Conservation (phyloP, 2,329 filamentous ascomycete genomes). For the Fusarium anthophilum region DNA sequence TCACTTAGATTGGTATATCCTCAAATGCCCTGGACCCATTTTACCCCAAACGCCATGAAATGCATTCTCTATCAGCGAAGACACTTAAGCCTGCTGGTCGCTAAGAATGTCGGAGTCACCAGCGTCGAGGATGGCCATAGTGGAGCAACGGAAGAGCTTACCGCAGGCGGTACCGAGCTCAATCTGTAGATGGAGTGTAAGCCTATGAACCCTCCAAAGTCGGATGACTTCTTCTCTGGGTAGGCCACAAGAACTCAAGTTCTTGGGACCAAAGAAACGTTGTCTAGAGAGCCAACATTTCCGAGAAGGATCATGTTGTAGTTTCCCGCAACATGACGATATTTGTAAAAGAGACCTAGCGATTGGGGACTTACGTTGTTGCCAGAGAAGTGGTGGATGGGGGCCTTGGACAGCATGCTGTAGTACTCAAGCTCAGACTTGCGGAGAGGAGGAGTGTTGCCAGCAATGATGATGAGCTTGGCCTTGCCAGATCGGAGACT, state of each 20-base stretch:
- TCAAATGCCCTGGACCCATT: slow-evolving; percentile 48
- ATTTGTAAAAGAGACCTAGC: slow-evolving; percentile 35
- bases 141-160: slow-evolving; percentile 98
- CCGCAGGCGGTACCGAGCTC: slow-evolving; percentile 98
- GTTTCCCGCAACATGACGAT: slow-evolving; percentile 28
- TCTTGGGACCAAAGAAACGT: slow-evolving; percentile 37
- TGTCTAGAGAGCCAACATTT: slow-evolving; percentile 27
- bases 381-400: slow-evolving; percentile 96
- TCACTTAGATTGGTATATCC: slow-evolving; percentile 51
- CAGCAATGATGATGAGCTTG: slow-evolving; percentile 93
- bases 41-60: slow-evolving; percentile 57
- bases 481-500: slow-evolving; percentile 93
- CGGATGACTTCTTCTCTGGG: slow-evolving; percentile 90
- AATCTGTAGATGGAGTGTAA: slow-evolving; percentile 76
- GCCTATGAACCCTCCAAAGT: slow-evolving; percentile 88
- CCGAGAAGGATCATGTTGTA: slow-evolving; percentile 41
- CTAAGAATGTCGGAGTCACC: slow-evolving; percentile 98
- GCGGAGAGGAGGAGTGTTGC: slow-evolving; percentile 96
- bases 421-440: slow-evolving; percentile 98
- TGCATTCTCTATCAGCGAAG: slow-evolving; percentile 36
- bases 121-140: slow-evolving; percentile 96
- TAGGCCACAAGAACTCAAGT: slow-evolving; percentile 54
- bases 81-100: slow-evolving; percentile 72
- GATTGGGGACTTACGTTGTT: slow-evolving; percentile 87
- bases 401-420: slow-evolving; percentile 91